phyloP scores from a whole-genome alignment of 2,329 filamentous ascomycete genomes.

The Aspergillus ustus region DNA sequence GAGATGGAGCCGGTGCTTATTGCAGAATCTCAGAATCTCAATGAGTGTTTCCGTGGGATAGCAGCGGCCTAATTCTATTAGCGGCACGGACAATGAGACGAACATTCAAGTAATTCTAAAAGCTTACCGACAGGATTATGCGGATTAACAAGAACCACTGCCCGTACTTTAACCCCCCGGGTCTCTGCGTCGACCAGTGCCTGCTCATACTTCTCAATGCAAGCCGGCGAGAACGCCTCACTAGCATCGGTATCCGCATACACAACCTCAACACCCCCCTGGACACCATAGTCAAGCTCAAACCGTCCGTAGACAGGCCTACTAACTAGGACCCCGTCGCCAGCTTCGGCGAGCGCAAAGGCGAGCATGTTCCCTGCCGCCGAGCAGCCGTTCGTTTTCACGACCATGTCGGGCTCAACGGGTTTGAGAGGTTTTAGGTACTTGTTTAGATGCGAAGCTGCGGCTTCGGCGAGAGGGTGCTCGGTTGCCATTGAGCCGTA shows the following conservation, averaged over 20 bases:
- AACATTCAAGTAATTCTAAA: not conserved
- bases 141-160: conserved; percentile 50
- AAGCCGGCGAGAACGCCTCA: conserved; percentile 44
- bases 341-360: conserved; percentile 47
- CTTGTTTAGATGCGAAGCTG: conserved; percentile 49
- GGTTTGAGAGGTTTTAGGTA: conserved; percentile 43
- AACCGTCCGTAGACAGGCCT: conserved; percentile 56
- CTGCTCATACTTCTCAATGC: conserved; percentile 43
- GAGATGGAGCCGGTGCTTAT: conserved; percentile 55
- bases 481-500: conserved; percentile 47
- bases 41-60: conserved; percentile 49
- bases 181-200: conserved; percentile 38
- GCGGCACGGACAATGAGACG: not conserved
- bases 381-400: conserved; percentile 49
- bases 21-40: conserved; percentile 55
- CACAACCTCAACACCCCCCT: conserved; percentile 46
- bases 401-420: conserved; percentile 43
- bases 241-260: conserved; percentile 42
- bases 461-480: conserved; percentile 42
- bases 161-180: conserved; percentile 42
- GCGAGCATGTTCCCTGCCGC: conserved; percentile 50
- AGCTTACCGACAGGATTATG: conserved; percentile 49
- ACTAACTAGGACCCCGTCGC: conserved; percentile 53
- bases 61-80: conserved; percentile 43
- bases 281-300: conserved; percentile 53